phyloP scores from a whole-genome alignment of 768 basidiomycete genomes.

The Polyporus arcularius region DNA sequence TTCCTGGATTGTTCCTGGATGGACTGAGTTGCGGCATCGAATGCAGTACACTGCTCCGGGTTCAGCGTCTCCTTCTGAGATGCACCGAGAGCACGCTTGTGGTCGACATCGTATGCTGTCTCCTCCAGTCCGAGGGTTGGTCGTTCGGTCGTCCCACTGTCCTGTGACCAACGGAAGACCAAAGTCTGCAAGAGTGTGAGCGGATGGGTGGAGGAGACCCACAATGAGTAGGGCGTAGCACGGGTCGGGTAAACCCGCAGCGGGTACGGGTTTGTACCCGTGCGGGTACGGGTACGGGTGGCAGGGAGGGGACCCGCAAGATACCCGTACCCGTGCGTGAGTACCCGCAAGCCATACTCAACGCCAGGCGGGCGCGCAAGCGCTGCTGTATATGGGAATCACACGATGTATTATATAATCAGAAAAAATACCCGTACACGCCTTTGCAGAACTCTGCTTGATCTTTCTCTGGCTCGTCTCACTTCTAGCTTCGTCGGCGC shows the following conservation, averaged over 20 bases:
- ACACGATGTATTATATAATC: too few relatives aligned
- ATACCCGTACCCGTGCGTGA: too few relatives aligned
- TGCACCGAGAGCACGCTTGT: neutral
- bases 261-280: too few relatives aligned
- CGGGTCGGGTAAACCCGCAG: neutral
- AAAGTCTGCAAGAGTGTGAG: slow-evolving; percentile 24
- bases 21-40: neutral
- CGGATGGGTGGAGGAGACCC: slow-evolving; percentile 26
- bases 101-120: slow-evolving; percentile 27
- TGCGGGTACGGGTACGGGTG: too few relatives aligned
- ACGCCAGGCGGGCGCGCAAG: too few relatives aligned
- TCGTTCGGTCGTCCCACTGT: slow-evolving; percentile 27
- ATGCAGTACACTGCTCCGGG: neutral
- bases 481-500: too few relatives aligned
- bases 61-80: neutral
- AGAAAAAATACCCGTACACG: too few relatives aligned
- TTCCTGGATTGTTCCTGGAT: neutral
- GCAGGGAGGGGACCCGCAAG: too few relatives aligned
- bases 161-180: slow-evolving; percentile 34
- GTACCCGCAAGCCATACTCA: too few relatives aligned
- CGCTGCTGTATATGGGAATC: too few relatives aligned
- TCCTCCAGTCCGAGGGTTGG: slow-evolving; percentile 37
- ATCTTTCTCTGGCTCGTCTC: too few relatives aligned
- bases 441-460: too few relatives aligned
- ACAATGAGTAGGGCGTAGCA: slow-evolving; percentile 31